Percentiles rank a stretch among this genome's conserved stretches.
Conservation (phyloP, 352 stramenopile species). For the Phytophthora pistaciae region DNA sequence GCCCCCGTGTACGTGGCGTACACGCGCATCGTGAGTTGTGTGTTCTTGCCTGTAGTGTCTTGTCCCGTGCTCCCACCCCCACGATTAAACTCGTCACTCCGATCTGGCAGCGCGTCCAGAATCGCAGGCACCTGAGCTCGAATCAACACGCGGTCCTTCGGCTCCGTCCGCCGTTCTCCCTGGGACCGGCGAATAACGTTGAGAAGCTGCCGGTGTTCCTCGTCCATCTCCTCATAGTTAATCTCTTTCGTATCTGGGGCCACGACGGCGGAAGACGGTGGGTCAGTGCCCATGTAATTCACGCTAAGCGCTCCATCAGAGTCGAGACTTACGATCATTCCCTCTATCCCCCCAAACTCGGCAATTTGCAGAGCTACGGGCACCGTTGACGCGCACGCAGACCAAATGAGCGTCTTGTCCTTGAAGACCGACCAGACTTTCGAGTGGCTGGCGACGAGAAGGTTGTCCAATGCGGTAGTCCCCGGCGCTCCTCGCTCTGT, state of each 20-base stretch:
- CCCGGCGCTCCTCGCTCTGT: slow-evolving; percentile 22
- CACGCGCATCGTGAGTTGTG: slow-evolving; percentile 81
- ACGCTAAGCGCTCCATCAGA: slow-evolving; percentile 77
- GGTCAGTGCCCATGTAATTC: slow-evolving; percentile 92
- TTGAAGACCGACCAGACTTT: slow-evolving; percentile 86
- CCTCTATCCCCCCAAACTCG: slow-evolving; percentile 76
- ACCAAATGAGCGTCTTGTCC: slow-evolving; percentile 85
- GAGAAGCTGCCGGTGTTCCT: slow-evolving; percentile 88
- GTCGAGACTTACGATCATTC: slow-evolving; percentile 87
- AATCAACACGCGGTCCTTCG: slow-evolving; percentile 83
- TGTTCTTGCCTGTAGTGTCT: slow-evolving; percentile 27
- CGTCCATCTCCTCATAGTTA: slow-evolving; percentile 93
- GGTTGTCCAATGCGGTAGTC: slow-evolving; percentile 58
- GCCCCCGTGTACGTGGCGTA: slow-evolving; percentile 87
- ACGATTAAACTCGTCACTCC: slow-evolving; percentile 52
- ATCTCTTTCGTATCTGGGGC: slow-evolving; percentile 81
- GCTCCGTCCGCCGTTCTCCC: slow-evolving; percentile 66
- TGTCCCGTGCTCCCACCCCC: slow-evolving; percentile 12
- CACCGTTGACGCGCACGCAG: slow-evolving; percentile 58
- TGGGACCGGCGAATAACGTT: slow-evolving; percentile 88
- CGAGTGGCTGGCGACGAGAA: slow-evolving; percentile 79
- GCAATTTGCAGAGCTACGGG: slow-evolving; percentile 74
- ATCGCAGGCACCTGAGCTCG: slow-evolving; percentile 74
- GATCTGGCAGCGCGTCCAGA: slow-evolving; percentile 62
- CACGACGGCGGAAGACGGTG: slow-evolving; percentile 79